phyloP scores from a whole-genome alignment of 495 filamentous ascomycete species.

The Friedmanniomyces simplex region DNA sequence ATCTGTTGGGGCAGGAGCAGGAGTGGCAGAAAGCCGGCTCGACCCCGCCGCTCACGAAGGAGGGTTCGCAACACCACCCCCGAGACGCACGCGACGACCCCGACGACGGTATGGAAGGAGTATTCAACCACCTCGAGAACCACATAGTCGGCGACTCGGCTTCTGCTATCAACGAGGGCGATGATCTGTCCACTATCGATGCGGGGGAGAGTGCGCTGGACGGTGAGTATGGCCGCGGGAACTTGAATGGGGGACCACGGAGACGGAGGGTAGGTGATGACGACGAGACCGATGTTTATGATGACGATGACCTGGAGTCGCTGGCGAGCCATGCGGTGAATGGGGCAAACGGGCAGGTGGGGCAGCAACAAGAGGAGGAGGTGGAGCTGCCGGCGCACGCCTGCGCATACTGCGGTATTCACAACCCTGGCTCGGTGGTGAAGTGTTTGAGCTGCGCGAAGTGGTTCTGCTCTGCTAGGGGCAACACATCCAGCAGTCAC shows the following conservation, averaged over 20 bases:
- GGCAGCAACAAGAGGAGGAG: conserved; percentile 55
- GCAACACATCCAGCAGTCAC: conserved; percentile 92
- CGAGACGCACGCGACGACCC: conserved; percentile 1
- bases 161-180: conserved; percentile 65
- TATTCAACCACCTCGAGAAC: conserved; percentile 77
- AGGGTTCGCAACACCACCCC: not conserved
- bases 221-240: conserved; percentile 52
- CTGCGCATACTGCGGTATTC: conserved; percentile 99
- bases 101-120: conserved; percentile 54
- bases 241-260: conserved; percentile 47
- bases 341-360: conserved; percentile 55
- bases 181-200: conserved; percentile 36
- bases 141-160: conserved; percentile 65
- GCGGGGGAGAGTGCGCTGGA: conserved; percentile 64
- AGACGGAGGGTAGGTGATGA: conserved; percentile 72
- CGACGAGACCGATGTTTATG: conserved; percentile 69
- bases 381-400: conserved; percentile 90
- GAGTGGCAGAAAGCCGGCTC: conserved; percentile 1
- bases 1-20: not conserved
- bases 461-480: conserved; percentile 98
- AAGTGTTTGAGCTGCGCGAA: conserved; percentile 94
- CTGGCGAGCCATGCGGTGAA: conserved; percentile 76
- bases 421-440: conserved; percentile 87
- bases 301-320: conserved; percentile 88
- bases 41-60: conserved; percentile 1